Base-by-base conservation (phyloP, 768 basidiomycete genomes). In the Tubosaeta sp. region DNA sequence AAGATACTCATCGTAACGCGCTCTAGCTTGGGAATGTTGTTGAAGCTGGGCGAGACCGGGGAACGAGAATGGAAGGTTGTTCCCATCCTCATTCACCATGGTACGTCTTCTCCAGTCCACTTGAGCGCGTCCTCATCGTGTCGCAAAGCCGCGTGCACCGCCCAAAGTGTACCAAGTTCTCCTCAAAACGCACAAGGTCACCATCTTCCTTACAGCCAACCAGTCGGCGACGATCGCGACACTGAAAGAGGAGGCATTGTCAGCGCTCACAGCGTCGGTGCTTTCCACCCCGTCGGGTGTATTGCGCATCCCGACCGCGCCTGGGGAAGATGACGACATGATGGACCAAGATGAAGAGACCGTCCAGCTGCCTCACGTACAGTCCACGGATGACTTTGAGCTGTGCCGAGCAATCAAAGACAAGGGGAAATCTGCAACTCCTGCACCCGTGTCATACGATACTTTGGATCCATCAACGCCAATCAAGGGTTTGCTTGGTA, bases 141-240 rank as follows among this genome's bases (percentile, higher is more conserved):
- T 29, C 22, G 7, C 11, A 50, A 52, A 82, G 85, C 82, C 82
- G 12, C 76, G 79, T 62, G 57, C 72, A 13, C 76, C 76, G 37
- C 82, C 84, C 8, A 87, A 83, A 69, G 72, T 80, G 45, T 83
- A 84, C 69, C 82, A 86, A 49, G 62, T 90, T 16, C 74, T 82
- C n/a, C 67, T 89, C 58, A 88, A 86, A 61, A 85, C 86, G 0
- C 86, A 89, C 72, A 86, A 81, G 57, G 70, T 86, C 47, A 84
- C 84, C 6, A 71, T 88, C 58, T 76, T 85, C 59, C 69, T 85
- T 56, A 80, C 82, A 7, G 74, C 77, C 10, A 67, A 75, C 38
- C 82, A 80, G 8, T 76, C 74, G 32, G 76, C 76, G 9, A 80
- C 79, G 6, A 72, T 91, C 61, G 73, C 68, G 12, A 70, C 72